phyloP scores from a whole-genome alignment of 805 yeast genomes.

The Candida sithepensis region DNA sequence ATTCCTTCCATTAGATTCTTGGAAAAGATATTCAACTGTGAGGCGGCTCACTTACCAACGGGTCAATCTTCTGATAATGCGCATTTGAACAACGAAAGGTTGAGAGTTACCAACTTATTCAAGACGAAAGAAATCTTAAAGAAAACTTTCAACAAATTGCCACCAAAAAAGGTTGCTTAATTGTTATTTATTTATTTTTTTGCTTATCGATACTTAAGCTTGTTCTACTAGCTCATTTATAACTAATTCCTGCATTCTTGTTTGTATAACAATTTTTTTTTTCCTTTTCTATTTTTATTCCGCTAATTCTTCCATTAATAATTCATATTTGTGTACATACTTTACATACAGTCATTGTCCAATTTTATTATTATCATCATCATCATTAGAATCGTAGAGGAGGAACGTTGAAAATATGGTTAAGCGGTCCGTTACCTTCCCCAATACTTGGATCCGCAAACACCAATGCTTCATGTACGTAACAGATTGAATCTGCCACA shows the following conservation, averaged over 20 bases:
- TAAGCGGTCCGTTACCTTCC: constrained; percentile 67
- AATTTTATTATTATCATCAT: too few relatives aligned
- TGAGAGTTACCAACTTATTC: constrained; percentile 73
- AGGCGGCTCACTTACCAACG: constrained; percentile 94
- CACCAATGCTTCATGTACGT: constrained; percentile 60
- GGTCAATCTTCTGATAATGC: constrained; percentile 96
- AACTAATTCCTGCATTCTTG: neutral
- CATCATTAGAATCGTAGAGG: too few relatives aligned
- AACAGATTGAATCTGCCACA: constrained; percentile 54
- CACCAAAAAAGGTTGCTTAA: constrained; percentile 11
- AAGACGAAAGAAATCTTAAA: constrained; percentile 65
- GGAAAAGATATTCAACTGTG: constrained; percentile 78
- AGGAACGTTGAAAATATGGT: constrained; percentile 40
- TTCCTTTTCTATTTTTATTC: neutral
- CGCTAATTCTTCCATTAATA: neutral
- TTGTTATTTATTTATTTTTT: neutral
- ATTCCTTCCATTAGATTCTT: constrained; percentile 85
- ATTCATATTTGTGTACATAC: too few relatives aligned
- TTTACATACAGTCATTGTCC: too few relatives aligned
- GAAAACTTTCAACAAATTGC: constrained; percentile 46
- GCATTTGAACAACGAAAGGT: constrained; percentile 82
- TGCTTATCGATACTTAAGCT: neutral
- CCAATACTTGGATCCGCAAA: constrained; percentile 41
- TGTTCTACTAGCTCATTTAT: neutral
- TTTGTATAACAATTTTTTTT: neutral